Percentiles rank a stretch among this genome's conserved stretches.
Conservation (phyloP, 2,329 filamentous ascomycete species). For the Ceratocystis diversiconidia region DNA sequence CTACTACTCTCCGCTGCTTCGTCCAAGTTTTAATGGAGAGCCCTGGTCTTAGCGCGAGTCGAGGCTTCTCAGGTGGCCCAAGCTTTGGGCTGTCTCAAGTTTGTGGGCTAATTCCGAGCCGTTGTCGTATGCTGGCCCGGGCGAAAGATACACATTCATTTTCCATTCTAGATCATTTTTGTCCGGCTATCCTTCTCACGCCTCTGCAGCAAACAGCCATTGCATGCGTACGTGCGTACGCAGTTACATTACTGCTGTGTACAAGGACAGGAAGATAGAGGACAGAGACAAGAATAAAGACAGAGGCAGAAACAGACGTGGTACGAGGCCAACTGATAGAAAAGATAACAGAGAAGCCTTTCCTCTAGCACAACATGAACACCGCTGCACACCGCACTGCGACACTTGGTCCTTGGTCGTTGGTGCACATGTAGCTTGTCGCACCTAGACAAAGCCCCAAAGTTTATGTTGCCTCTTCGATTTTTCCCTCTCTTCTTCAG, state of each 20-base stretch:
- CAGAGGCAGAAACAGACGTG: neutral
- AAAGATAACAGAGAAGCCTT: neutral
- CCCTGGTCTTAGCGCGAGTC: neutral
- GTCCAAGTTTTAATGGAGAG: neutral
- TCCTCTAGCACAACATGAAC: neutral
- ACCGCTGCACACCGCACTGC: neutral
- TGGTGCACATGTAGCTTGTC: too few relatives aligned
- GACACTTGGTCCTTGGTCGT: too few relatives aligned
- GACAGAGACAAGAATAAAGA: too few relatives aligned
- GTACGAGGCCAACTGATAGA: neutral
- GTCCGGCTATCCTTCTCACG: neutral
- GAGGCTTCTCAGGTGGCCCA: neutral
- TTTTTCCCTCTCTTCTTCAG: neutral
- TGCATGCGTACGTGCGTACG: neutral
- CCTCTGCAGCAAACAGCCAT: neutral
- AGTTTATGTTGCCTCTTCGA: neutral
- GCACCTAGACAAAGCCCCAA: neutral
- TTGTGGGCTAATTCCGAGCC: neutral
- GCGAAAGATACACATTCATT: neutral
- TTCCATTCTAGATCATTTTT: neutral
- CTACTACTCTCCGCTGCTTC: neutral
- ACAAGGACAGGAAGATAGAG: too few relatives aligned
- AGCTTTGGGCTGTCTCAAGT: constrained; percentile 5
- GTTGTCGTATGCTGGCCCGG: neutral
- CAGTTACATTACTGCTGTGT: neutral